These are phyloP conservation scores for Colletotrichum aenigma DNA, from an alignment of 2,329 filamentous ascomycete species.

Conservation along the genomic window DNA sequence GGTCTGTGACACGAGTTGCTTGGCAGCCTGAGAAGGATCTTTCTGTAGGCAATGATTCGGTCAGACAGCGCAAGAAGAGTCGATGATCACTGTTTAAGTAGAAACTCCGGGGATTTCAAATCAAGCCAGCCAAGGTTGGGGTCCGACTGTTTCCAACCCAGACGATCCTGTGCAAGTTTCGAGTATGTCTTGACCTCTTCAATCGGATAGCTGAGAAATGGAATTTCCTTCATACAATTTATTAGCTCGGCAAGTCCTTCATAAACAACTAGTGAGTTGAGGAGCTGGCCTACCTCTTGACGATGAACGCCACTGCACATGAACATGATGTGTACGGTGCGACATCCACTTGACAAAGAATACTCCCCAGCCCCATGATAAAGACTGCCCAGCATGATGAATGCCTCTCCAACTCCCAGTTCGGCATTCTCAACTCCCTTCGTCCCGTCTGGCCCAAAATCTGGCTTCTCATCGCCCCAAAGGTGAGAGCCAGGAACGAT, in stretches of 20 bases:
- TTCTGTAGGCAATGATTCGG: accelerated
- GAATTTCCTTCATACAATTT: not conserved
- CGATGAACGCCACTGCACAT: conserved; percentile 40
- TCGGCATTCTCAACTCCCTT: conserved; percentile 28
- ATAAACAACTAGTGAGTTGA: not conserved
- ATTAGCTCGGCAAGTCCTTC: not conserved
- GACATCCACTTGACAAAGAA: conserved; percentile 28
- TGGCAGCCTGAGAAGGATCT: accelerated
- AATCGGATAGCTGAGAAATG: conserved; percentile 31
- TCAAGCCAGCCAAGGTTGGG: conserved; percentile 45
- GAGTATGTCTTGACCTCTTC: conserved; percentile 42
- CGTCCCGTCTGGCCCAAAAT: conserved; percentile 34
- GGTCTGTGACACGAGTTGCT: not conserved
- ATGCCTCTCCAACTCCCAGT: conserved; percentile 37
- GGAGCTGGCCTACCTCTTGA: conserved; percentile 27
- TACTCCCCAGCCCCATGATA: conserved; percentile 40
- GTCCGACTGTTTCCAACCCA: conserved; percentile 43
- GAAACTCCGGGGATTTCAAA: conserved; percentile 36
- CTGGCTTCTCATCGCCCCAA: conserved; percentile 40
- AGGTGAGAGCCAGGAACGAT: conserved; percentile 40
- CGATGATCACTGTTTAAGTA: not conserved
- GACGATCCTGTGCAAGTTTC: conserved; percentile 35
- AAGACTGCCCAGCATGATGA: conserved; percentile 40
- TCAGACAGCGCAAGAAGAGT: accelerated
- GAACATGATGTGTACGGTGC: conserved; percentile 43